Evolutionary conservation across 2,329 filamentous ascomycete genomes (phyloP), one percentile per base, ranked within the genome.

Genomic region (Trichothecium sympodiale): DNA sequence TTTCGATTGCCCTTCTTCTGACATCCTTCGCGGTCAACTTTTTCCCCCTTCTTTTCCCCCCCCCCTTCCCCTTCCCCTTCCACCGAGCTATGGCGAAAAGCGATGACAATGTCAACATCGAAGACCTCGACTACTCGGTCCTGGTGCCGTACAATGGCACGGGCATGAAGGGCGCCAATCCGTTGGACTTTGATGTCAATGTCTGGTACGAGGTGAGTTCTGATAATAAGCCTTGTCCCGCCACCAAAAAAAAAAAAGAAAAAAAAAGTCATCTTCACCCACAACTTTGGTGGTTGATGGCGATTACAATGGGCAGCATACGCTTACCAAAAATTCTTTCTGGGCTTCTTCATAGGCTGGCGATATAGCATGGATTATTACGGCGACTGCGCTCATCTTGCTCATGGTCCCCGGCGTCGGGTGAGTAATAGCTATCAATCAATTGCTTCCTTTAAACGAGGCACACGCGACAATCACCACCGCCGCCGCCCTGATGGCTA

Each of bases 341-440:
- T 10, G 20, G 20, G 16, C 28, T 28, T 17, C 16, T 34, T 13
- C 14, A 4, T 46, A 86, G 80, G 67, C 79, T 40, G 86, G 86
- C 52, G 84, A 94, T 62, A 82, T 93, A 44, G 80, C 77, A 38
- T 94, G 83, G 82, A 77, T 93, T 61, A 76, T 94, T 47, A 81
- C 76, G 15, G 70, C 83, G 18, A 87, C 85, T 2, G 86, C 84
- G 6, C 70, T 94, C 36, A 86, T 94, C 35, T 64, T 93, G 48
- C 75, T 94, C 48, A 94, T 94, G 87, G 86, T 94, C 62, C 87
- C 87, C 3, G 87, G 87, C 46, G 85, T 94, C 48, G 87, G 84
- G 51, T 72, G 59, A 54, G 67, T 60, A 41, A 31, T 37, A 35
- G 30, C 14, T n/a, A n/a, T n/a, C 28, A n/a, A 15, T 14, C 25